Percentiles rank a stretch among this genome's conserved stretches.
phyloP scores from a whole-genome alignment of 1,284 basidiomycete species.

The Ustilago hordei region DNA sequence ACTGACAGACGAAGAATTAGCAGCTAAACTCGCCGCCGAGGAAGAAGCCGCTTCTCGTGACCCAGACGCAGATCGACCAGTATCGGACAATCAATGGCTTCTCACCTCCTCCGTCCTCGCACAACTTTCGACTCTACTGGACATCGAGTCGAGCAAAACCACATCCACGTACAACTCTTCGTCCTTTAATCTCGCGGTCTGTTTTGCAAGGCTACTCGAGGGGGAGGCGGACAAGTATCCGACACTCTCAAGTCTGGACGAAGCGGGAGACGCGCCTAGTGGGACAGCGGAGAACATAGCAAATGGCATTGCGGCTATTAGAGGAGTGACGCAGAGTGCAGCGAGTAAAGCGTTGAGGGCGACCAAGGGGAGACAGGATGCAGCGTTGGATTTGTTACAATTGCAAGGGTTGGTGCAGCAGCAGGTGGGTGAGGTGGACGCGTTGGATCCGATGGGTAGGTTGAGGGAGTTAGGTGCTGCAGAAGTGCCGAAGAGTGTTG shows the following conservation, averaged over 20 bases:
- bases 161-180: constrained; percentile 55
- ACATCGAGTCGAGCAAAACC: constrained; percentile 43
- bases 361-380: constrained; percentile 62
- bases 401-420: constrained; percentile 51
- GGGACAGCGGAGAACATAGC: constrained; percentile 47
- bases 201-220: constrained; percentile 53
- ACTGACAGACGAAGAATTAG: constrained; percentile 57
- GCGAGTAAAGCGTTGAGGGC: constrained; percentile 53
- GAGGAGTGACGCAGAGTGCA: constrained; percentile 11
- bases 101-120: constrained; percentile 64
- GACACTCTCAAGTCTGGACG: constrained; percentile 39
- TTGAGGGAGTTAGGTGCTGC: constrained; percentile 28
- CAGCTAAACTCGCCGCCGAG: constrained; percentile 56
- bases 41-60: constrained; percentile 43
- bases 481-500: constrained; percentile 32
- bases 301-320: constrained; percentile 46
- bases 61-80: constrained; percentile 40
- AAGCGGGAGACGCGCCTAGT: constrained; percentile 29
- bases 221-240: constrained; percentile 40
- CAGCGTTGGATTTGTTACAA: constrained; percentile 63
- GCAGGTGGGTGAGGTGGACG: constrained; percentile 49
- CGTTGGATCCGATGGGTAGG: constrained; percentile 58
- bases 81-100: constrained; percentile 65
- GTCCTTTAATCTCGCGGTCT: constrained; percentile 57
- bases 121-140: constrained; percentile 60